phyloP scores from a whole-genome alignment of 805 yeast genomes.

The Barnettozyma vustinii region DNA sequence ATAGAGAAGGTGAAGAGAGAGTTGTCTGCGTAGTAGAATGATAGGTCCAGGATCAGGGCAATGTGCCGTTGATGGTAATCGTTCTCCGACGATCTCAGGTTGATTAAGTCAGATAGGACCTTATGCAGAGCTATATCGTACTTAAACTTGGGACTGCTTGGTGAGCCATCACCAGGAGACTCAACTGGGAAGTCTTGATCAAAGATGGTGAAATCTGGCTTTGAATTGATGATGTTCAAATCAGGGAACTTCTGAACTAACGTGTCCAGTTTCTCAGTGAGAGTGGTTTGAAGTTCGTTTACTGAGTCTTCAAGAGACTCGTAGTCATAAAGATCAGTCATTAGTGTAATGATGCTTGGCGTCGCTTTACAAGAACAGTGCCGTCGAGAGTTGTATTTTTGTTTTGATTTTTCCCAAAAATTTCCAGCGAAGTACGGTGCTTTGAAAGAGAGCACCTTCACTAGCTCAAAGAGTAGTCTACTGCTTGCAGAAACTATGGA shows the following conservation, averaged over 20 bases:
- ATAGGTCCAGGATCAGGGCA: constrained; percentile 17
- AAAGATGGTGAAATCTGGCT: background rate
- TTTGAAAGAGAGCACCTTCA: background rate
- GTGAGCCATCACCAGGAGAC: background rate
- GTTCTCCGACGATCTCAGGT: constrained; percentile 10
- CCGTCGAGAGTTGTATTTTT: background rate
- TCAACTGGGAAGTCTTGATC: background rate
- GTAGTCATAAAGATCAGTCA: background rate
- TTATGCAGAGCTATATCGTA: constrained; percentile 11
- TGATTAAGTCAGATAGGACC: constrained; percentile 10
- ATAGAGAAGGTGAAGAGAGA: constrained; percentile 10
- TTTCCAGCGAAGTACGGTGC: background rate
- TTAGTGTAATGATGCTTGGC: background rate
- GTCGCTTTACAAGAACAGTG: background rate
- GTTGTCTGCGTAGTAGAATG: constrained; percentile 10
- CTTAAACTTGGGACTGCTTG: background rate
- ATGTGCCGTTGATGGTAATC: constrained; percentile 12
- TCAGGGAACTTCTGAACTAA: background rate
- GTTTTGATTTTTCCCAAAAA: background rate
- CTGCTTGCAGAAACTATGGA: background rate
- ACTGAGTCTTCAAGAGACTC: background rate
- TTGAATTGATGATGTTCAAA: background rate
- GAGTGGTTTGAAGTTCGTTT: background rate
- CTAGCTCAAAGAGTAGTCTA: background rate
- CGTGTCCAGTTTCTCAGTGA: background rate